Evolutionary conservation across 768 basidiomycete genomes (phyloP).

Genomic region (Hemileccinum impolitum): DNA sequence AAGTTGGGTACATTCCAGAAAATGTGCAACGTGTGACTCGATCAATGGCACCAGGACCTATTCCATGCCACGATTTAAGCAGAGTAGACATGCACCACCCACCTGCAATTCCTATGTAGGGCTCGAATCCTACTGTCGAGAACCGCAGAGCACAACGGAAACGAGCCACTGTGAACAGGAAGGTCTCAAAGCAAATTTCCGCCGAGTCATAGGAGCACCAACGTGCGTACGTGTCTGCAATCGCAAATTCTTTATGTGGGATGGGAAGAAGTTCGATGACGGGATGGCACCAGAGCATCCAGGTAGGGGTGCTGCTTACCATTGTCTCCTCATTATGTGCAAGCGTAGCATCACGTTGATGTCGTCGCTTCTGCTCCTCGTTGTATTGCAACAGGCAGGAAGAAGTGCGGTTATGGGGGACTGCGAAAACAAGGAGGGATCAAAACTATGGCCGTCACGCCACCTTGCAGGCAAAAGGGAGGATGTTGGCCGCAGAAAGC

Average conservation of each 20-base stretch:
- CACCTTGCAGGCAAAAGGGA: conserved; percentile 28
- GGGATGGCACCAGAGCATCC: conserved; percentile 6
- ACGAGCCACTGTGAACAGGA: conserved; percentile 11
- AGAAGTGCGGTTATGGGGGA: conserved; percentile 17
- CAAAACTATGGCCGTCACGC: conserved; percentile 17
- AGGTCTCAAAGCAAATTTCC: conserved; percentile 19
- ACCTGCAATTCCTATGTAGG: conserved; percentile 19
- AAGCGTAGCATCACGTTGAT: conserved; percentile 28
- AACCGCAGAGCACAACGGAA: conserved; percentile 23
- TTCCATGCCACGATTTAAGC: conserved; percentile 9
- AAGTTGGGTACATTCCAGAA: conserved; percentile 20
- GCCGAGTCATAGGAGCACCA: conserved; percentile 17
- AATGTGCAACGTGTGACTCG: conserved; percentile 23
- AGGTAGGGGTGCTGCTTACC: conserved; percentile 19
- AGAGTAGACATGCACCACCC: conserved; percentile 22
- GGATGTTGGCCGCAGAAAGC: conserved; percentile 19
- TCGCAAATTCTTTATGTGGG: conserved; percentile 22
- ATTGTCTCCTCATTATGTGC: conserved; percentile 21
- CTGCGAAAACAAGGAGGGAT: conserved; percentile 24
- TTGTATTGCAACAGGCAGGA: conserved; percentile 24
- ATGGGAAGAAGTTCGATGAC: conserved; percentile 14
- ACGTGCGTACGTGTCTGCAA: conserved; percentile 18
- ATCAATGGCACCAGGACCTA: conserved; percentile 16
- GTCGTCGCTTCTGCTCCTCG: conserved; percentile 24
- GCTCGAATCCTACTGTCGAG: conserved; percentile 15